Evolutionary conservation across 768 basidiomycete genomes (phyloP).

Genomic region (Asterophora parasitica): DNA sequence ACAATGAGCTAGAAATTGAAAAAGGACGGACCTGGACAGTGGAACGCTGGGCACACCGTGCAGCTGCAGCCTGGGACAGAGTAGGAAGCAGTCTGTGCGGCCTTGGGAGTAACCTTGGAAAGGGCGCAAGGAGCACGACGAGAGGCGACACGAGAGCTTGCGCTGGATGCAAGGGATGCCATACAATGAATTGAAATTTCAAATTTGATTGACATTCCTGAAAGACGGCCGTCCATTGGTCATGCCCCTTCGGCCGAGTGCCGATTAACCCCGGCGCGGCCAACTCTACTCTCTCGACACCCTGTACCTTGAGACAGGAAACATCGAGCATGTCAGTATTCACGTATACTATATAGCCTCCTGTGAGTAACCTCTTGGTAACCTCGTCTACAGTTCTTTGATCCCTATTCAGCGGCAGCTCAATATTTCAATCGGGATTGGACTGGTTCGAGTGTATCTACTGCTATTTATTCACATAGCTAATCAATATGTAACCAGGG

Average conservation of each 20-base stretch:
- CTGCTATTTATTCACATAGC: too few species aligned
- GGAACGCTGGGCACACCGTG: conserved; percentile 32
- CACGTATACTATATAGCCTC: too few species aligned
- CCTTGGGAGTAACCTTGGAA: conserved; percentile 33
- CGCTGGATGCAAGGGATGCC: conserved; percentile 54
- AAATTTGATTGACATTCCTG: conserved; percentile 18
- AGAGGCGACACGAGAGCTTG: conserved; percentile 60
- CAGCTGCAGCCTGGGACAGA: conserved; percentile 50
- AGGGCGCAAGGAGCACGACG: conserved; percentile 59
- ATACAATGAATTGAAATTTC: conserved; percentile 32
- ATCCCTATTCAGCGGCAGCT: too few species aligned
- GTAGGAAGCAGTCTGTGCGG: conserved; percentile 56
- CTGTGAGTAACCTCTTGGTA: too few species aligned
- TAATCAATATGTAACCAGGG: too few species aligned
- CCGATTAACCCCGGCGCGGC: conserved; percentile 18
- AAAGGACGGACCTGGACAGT: conserved; percentile 30
- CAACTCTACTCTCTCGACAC: too few species aligned
- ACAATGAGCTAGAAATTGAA: neutral
- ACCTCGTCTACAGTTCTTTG: too few species aligned
- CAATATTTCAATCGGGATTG: too few species aligned
- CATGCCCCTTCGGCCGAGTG: conserved; percentile 24
- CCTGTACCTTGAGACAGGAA: too few species aligned
- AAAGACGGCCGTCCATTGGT: conserved; percentile 12
- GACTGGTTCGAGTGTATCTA: too few species aligned
- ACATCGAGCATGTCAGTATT: too few species aligned